Evolutionary conservation across 352 stramenopile genomes (phyloP).

Genomic region (Sclerospora graminicola): DNA sequence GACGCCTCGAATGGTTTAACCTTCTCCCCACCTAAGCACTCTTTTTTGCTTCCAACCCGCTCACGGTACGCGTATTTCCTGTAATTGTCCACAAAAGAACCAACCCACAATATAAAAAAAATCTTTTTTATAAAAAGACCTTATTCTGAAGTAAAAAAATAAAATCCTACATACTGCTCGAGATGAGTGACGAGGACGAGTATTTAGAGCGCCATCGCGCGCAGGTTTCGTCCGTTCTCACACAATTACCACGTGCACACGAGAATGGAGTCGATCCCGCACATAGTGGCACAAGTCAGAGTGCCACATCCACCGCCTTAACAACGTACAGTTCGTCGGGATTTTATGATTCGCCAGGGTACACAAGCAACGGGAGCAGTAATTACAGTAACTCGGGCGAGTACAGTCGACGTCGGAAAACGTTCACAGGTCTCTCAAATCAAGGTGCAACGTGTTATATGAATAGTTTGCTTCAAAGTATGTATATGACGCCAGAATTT

Average conservation of each 20-base stretch:
- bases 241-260: constrained; percentile 19
- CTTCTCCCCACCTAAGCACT: constrained; percentile 1
- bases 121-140: no score
- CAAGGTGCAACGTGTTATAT: constrained; percentile 92
- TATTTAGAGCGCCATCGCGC: constrained; percentile 15
- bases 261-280: constrained; percentile 7
- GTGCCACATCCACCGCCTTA: constrained; percentile 30
- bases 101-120: no score
- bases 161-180: no score
- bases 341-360: constrained; percentile 38
- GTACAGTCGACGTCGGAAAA: constrained; percentile 18
- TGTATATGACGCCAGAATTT: constrained; percentile 88
- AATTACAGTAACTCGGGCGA: constrained; percentile 17
- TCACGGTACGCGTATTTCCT: background rate
- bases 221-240: constrained; percentile 25
- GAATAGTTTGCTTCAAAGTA: constrained; percentile 88
- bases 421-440: constrained; percentile 79
- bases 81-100: no score
- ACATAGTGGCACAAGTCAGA: constrained; percentile 8
- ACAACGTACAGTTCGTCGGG: constrained; percentile 35
- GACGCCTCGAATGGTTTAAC: constrained; percentile 17
- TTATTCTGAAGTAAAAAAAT: no score
- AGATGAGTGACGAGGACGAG: constrained; percentile 19
- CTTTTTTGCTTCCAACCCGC: background rate
- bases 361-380: constrained; percentile 21